Evolutionary conservation across 2,329 filamentous ascomycete genomes (phyloP).

Genomic region (Aspergillus fijiensis): DNA sequence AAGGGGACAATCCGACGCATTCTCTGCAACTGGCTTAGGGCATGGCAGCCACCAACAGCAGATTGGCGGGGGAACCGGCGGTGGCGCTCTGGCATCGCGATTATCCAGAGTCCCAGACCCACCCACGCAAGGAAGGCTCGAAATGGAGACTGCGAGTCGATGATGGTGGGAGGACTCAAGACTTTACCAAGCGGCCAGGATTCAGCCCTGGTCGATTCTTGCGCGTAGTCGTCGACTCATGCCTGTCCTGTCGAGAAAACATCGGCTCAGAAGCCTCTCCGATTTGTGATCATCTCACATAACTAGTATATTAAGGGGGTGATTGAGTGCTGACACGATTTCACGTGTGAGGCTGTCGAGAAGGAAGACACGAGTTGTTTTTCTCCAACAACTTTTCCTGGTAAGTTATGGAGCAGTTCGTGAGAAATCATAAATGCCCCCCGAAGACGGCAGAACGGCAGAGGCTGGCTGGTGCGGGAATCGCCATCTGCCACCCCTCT

Average conservation of each 20-base stretch:
- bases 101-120: neutral
- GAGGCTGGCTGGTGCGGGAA: neutral
- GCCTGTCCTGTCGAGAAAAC: neutral
- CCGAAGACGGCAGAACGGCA: neutral
- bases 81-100: neutral
- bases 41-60: neutral
- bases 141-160: neutral
- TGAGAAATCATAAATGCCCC: no score
- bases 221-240: neutral
- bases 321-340: no score
- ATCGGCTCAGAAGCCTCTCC: neutral
- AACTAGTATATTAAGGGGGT: no score
- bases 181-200: neutral
- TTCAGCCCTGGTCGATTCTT: neutral
- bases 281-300: no score
- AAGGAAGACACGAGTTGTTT: no score
- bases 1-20: neutral
- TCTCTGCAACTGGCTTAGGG: slow-evolving; percentile 3
- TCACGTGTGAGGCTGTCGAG: no score
- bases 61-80: neutral
- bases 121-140: neutral
- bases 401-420: no score
- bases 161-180: neutral
- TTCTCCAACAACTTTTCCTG: no score
- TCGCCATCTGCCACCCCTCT: neutral